These are phyloP conservation scores for Phytophthora hybrid DNA, from an alignment of 352 stramenopile genomes.

Conservation along the genomic window DNA sequence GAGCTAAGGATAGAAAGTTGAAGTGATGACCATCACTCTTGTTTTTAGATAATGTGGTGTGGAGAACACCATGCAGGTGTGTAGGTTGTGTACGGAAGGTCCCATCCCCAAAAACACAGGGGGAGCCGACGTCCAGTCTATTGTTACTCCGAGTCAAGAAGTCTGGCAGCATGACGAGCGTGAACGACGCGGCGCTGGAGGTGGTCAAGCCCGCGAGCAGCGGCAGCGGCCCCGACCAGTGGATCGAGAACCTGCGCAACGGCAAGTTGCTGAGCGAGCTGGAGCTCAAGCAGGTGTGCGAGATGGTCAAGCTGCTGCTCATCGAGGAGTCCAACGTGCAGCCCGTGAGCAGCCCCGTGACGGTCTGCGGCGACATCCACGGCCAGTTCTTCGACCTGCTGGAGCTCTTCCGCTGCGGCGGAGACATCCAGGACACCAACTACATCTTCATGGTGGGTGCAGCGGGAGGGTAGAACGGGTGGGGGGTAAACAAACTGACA, in stretches of 20 bases:
- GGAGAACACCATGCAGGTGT: slow-evolving; percentile 12
- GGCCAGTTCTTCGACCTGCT: slow-evolving; percentile 92
- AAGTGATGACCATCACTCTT: slow-evolving; percentile 26
- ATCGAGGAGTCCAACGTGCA: slow-evolving; percentile 94
- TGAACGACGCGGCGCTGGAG: slow-evolving; percentile 69
- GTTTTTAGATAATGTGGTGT: background rate
- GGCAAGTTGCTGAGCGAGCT: slow-evolving; percentile 88
- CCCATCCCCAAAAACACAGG: slow-evolving; percentile 19
- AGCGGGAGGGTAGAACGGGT: background rate
- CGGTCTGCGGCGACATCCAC: slow-evolving; percentile 91
- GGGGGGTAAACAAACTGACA: background rate
- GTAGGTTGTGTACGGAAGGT: slow-evolving; percentile 11
- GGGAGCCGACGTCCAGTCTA: slow-evolving; percentile 35
- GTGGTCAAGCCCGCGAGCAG: slow-evolving; percentile 58
- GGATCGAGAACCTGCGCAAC: slow-evolving; percentile 83
- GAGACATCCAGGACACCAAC: slow-evolving; percentile 88
- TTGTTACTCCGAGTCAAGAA: slow-evolving; percentile 22
- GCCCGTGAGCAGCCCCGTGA: slow-evolving; percentile 90
- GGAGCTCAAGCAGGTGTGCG: slow-evolving; percentile 90
- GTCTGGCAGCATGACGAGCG: slow-evolving; percentile 54
- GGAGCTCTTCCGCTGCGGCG: slow-evolving; percentile 89
- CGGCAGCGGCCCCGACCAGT: slow-evolving; percentile 80
- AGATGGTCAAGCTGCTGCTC: slow-evolving; percentile 92
- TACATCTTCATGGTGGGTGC: slow-evolving; percentile 90
- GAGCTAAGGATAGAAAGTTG: slow-evolving; percentile 12